These are phyloP conservation scores for Russula foetens DNA, from an alignment of 768 basidiomycete genomes.

Conservation along the genomic window DNA sequence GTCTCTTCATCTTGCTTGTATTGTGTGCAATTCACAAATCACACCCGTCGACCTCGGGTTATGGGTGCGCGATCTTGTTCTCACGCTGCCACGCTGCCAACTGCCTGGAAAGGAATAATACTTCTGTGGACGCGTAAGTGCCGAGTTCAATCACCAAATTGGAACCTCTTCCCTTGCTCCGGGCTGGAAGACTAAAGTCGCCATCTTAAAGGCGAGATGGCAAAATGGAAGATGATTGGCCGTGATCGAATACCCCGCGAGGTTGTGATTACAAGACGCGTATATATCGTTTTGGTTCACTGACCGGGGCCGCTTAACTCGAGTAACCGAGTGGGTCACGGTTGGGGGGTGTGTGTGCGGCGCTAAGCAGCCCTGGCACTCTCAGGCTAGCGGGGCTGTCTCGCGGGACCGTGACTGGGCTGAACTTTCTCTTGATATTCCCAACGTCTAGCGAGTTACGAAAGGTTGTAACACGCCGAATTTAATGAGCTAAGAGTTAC, in stretches of 20 bases:
- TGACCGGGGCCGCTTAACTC: constrained; percentile 1
- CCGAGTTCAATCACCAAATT: not conserved
- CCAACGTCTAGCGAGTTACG: not conserved
- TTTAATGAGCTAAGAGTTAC: too few species aligned
- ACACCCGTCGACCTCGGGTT: too few species aligned
- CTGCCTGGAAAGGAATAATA: not conserved
- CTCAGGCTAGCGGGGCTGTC: not conserved
- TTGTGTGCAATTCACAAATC: not conserved
- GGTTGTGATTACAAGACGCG: not conserved
- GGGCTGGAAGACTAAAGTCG: not conserved
- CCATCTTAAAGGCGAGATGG: not conserved
- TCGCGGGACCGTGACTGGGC: not conserved
- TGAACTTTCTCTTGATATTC: not conserved
- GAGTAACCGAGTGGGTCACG: not conserved
- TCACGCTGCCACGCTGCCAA: too few species aligned
- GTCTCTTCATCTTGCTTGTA: not conserved
- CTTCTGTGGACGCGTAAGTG: not conserved
- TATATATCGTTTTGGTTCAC: not conserved
- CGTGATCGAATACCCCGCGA: constrained; percentile 10
- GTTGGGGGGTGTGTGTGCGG: not conserved
- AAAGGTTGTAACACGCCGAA: too few species aligned
- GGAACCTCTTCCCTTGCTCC: not conserved
- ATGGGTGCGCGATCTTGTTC: not conserved
- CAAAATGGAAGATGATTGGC: not conserved
- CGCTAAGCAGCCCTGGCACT: not conserved